Conservation (phyloP, 2,329 filamentous ascomycete genomes). For the Pseudophaeomoniella oleicola region DNA sequence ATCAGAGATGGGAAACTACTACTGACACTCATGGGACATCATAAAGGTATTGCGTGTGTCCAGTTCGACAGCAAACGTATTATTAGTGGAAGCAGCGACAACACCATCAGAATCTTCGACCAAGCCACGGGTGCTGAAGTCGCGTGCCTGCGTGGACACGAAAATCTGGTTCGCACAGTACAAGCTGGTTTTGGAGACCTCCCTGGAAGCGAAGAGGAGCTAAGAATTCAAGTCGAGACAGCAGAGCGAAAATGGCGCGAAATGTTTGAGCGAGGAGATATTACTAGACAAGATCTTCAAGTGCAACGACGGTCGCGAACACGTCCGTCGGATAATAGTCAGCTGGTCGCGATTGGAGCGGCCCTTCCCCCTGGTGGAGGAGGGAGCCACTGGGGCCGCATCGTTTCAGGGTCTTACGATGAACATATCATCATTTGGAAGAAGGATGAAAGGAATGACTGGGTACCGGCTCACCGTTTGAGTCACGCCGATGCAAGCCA, state of each 20-base stretch:
- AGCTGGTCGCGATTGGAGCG: constrained; percentile 63
- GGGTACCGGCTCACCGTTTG: constrained; percentile 63
- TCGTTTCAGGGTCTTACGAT: constrained; percentile 93
- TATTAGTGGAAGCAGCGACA: constrained; percentile 90
- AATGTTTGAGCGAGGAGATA: constrained; percentile 32
- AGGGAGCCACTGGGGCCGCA: constrained; percentile 78
- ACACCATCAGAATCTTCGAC: constrained; percentile 92
- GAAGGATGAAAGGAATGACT: constrained; percentile 68
- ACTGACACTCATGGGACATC: constrained; percentile 71
- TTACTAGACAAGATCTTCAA: constrained; percentile 20
- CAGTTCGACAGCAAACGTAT: constrained; percentile 91
- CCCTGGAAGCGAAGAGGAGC: constrained; percentile 62
- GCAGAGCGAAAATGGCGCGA: constrained; percentile 61
- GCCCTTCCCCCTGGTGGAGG: constrained; percentile 84
- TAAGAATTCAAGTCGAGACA: constrained; percentile 55
- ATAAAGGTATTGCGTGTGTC: constrained; percentile 92
- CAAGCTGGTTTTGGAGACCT: constrained; percentile 89
- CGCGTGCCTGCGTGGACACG: constrained; percentile 69
- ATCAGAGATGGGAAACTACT: constrained; percentile 64
- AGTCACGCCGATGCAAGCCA: constrained; percentile 47
- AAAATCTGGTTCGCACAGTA: constrained; percentile 76
- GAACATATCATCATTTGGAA: constrained; percentile 94
- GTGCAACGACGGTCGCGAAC: constrained; percentile 44
- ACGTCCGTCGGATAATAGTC: constrained; percentile 57
- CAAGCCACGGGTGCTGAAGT: constrained; percentile 74